phyloP scores from a whole-genome alignment of 1,284 basidiomycete species.

The Omphalotus olearius region DNA sequence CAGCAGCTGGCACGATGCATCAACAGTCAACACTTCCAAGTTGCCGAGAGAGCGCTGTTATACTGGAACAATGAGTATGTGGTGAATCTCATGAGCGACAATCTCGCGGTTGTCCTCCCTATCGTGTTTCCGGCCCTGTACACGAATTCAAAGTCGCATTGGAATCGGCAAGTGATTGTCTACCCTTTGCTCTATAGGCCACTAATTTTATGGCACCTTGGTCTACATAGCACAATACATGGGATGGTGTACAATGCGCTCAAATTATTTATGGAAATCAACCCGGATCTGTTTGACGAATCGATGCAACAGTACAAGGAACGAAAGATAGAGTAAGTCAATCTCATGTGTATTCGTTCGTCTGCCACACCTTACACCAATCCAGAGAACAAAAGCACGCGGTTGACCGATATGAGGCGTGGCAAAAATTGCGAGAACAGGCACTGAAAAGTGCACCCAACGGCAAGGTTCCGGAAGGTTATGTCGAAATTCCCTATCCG shows the following conservation, averaged over 20 bases:
- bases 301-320: slow-evolving; percentile 94
- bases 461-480: slow-evolving; percentile 62
- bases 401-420: slow-evolving; percentile 76
- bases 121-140: slow-evolving; percentile 99
- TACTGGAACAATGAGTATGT: slow-evolving; percentile 99
- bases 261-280: slow-evolving; percentile 99
- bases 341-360: slow-evolving; percentile 25
- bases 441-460: slow-evolving; percentile 69
- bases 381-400: slow-evolving; percentile 80
- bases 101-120: slow-evolving; percentile 85
- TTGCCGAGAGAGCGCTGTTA: slow-evolving; percentile 89
- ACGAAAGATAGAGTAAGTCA: slow-evolving; percentile 68
- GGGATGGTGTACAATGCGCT: slow-evolving; percentile 99
- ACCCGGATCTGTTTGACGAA: slow-evolving; percentile 93
- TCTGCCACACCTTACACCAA: slow-evolving; percentile 1
- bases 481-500: slow-evolving; percentile 58
- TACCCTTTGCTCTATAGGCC: slow-evolving; percentile 1
- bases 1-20: slow-evolving; percentile 95
- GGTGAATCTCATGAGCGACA: slow-evolving; percentile 98
- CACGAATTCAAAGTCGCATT: slow-evolving; percentile 95
- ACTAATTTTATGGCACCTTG: slow-evolving; percentile 6
- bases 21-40: slow-evolving; percentile 99
- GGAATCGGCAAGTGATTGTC: slow-evolving; percentile 79
- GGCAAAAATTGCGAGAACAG: slow-evolving; percentile 75
- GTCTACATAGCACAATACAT: slow-evolving; percentile 81